phyloP scores from a whole-genome alignment of 169 alveolate species.

The Cryptosporidium tyzzeri region DNA sequence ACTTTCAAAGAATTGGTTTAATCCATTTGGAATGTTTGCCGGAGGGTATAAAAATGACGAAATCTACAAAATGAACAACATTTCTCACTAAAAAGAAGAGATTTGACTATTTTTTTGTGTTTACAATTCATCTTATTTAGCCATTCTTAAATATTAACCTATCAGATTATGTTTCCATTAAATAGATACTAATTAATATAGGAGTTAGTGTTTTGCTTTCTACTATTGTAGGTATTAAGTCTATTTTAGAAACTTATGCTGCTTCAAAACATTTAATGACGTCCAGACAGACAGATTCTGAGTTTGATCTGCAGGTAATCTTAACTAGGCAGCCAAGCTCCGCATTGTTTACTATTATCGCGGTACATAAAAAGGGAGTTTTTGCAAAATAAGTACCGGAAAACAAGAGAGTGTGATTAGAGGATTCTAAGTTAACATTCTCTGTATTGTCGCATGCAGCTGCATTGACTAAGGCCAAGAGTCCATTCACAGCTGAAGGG shows the following conservation, averaged over 20 bases:
- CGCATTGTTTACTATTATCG: conserved; percentile 77
- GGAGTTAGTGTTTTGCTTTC: conserved; percentile 8
- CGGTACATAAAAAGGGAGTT: conserved; percentile 77
- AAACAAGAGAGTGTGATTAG: conserved; percentile 78
- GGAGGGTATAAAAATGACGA: conserved; percentile 4
- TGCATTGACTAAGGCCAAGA: conserved; percentile 77
- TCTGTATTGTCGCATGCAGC: conserved; percentile 78
- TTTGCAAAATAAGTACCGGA: conserved; percentile 78
- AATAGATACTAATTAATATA: conserved; percentile 9
- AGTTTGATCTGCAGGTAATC: conserved; percentile 78
- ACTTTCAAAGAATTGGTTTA: conserved; percentile 26
- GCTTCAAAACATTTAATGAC: conserved; percentile 78
- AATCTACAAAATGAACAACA: not conserved
- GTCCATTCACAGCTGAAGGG: conserved; percentile 80
- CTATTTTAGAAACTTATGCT: not conserved
- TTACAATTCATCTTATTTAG: conserved; percentile 2
- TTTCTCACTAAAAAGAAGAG: not conserved
- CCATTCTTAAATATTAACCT: no score
- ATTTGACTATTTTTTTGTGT: not conserved
- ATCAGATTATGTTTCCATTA: conserved; percentile 56
- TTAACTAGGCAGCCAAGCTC: conserved; percentile 81
- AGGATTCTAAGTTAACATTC: conserved; percentile 70
- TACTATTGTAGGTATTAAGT: not conserved
- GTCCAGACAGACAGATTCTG: conserved; percentile 72
- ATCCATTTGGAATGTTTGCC: not conserved